phyloP scores from a whole-genome alignment of 805 yeast genomes.

The Saturnispora bothae region DNA sequence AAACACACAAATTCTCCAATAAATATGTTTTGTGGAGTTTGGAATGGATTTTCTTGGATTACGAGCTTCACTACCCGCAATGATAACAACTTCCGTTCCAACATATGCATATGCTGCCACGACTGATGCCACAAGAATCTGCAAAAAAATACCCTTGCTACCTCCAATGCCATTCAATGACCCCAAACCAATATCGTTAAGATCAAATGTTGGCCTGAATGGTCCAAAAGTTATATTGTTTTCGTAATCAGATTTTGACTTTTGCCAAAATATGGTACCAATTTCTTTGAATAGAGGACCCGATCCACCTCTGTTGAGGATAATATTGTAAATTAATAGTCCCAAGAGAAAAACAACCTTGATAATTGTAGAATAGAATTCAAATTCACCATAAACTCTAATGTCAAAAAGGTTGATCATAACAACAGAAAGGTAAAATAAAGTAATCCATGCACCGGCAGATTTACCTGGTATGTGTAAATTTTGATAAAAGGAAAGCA shows the following conservation, averaged over 20 bases:
- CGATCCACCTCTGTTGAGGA: constrained; percentile 51
- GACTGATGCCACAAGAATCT: constrained; percentile 48
- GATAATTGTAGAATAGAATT: constrained; percentile 48
- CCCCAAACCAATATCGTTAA: constrained; percentile 50
- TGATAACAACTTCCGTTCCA: constrained; percentile 74
- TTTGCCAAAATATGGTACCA: constrained; percentile 68
- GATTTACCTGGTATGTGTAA: constrained; percentile 42
- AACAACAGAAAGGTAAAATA: constrained; percentile 39
- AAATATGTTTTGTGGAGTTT: constrained; percentile 63
- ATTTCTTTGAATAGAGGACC: constrained; percentile 32
- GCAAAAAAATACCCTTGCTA: constrained; percentile 46
- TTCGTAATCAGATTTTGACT: constrained; percentile 37
- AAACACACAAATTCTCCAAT: constrained; percentile 56
- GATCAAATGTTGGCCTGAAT: constrained; percentile 63
- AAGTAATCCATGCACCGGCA: constrained; percentile 58
- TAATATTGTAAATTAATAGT: constrained; percentile 53
- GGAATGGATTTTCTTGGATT: constrained; percentile 73
- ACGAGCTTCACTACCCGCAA: constrained; percentile 80
- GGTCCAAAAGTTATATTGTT: constrained; percentile 51
- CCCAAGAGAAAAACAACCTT: constrained; percentile 44
- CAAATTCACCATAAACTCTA: constrained; percentile 64
- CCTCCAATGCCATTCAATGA: constrained; percentile 51
- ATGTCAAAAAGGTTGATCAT: constrained; percentile 56
- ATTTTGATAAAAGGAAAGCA: constrained; percentile 56
- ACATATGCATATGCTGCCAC: constrained; percentile 67